Evolutionary conservation across 768 basidiomycete genomes (phyloP), one percentile per base, ranked within the genome.

Genomic region (Pulveroboletus sp.): DNA sequence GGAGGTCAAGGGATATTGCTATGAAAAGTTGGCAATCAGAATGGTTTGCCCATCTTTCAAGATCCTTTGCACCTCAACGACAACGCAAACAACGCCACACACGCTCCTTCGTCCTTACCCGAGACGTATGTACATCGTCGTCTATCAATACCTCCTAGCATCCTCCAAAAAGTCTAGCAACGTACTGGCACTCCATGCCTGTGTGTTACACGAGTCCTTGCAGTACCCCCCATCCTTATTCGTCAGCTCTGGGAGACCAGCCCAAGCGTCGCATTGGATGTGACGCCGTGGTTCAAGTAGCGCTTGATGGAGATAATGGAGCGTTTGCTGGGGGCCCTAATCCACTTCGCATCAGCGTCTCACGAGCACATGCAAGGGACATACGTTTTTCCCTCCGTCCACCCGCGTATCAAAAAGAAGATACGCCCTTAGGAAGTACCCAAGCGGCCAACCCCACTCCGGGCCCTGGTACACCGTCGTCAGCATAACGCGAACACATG

Each of bases 151-250:
- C 45, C 21, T 55, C 32, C 47, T 55, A 47, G 88, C 89, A 42
- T 76, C 79, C 58, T 93, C 83, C 44, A 96, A 68, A 66, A 94
- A 89, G 71, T 96, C 94, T 26, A 98, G 73, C 55, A 97, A 68
- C 21, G 92, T 95, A 67, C 90, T 93, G 40, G 91, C 82, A 61
- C 90, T 93, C 96, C 95, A 98, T 5, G 95, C 96, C 65, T 98
- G 96, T 26, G 96, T 93, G 40, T 78, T 74, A 65, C 95, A 98
- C 40, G 92, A 93, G 68, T 98, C 94, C 45, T 68, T 67, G 64
- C 95, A 98, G 69, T 81, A 82, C 35, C 73, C 71, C 10, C 94
- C 95, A 54, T 93, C 79, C 64, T 80, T 80, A 67, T 95, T 93
- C 51, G 92, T 94, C 55, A 93, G 70, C 68, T 98, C 96, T 0